These are phyloP conservation scores for Gelatoporia subvermispora DNA, from an alignment of 768 basidiomycete species.

Conservation along the genomic window DNA sequence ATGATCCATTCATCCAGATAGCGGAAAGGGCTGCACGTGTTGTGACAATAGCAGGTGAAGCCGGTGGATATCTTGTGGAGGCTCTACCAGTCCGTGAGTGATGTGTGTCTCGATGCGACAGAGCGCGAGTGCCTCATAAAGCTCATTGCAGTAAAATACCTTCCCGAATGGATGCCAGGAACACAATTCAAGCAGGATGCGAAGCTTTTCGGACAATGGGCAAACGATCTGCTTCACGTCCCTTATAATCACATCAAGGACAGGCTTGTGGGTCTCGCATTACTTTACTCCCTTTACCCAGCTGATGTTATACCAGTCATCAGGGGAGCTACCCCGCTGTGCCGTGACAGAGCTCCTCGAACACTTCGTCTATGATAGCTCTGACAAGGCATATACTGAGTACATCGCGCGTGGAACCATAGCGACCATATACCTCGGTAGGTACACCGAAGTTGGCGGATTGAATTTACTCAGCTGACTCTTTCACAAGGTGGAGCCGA, in stretches of 20 bases:
- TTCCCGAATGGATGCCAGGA: slow-evolving; percentile 67
- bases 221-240: slow-evolving; percentile 58
- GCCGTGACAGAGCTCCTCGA: slow-evolving; percentile 35
- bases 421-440: slow-evolving; percentile 57
- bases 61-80: too few relatives aligned
- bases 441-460: slow-evolving; percentile 7
- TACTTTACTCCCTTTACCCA: slow-evolving; percentile 31
- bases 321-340: slow-evolving; percentile 33
- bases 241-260: slow-evolving; percentile 57
- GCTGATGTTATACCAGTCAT: slow-evolving; percentile 25
- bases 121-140: too few relatives aligned
- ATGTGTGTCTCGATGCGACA: too few relatives aligned
- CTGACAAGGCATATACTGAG: too few relatives aligned
- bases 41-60: too few relatives aligned
- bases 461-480: background rate
- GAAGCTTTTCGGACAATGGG: slow-evolving; percentile 52
- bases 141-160: slow-evolving; percentile 37
- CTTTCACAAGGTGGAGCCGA: slow-evolving; percentile 47
- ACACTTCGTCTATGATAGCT: too few relatives aligned
- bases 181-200: slow-evolving; percentile 65
- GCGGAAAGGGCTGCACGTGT: too few relatives aligned
- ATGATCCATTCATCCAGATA: too few relatives aligned
- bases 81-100: too few relatives aligned
- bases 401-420: too few relatives aligned
- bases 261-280: slow-evolving; percentile 46